phyloP scores from a whole-genome alignment of 169 alveolate species.

The Eimeria acervulina region DNA sequence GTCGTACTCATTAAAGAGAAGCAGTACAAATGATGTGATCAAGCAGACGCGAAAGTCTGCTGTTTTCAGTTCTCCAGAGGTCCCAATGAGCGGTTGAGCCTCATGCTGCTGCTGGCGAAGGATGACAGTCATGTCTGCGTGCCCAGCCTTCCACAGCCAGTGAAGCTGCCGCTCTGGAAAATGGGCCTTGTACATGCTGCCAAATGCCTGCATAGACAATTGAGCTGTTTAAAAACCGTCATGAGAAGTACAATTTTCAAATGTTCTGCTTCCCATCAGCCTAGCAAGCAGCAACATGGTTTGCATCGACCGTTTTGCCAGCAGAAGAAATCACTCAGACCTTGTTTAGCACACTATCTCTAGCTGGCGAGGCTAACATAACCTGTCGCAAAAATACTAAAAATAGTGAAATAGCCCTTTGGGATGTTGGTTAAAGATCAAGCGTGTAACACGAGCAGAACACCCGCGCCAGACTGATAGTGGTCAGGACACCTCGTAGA shows the following conservation, averaged over 20 bases:
- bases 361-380: background rate
- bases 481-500: background rate
- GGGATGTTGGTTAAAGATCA: background rate
- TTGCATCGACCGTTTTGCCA: background rate
- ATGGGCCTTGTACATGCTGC: constrained; percentile 67
- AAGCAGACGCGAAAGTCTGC: constrained; percentile 61
- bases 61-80: background rate
- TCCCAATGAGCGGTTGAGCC: background rate
- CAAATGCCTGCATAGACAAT: constrained; percentile 28
- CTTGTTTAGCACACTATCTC: background rate
- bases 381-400: background rate
- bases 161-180: constrained; percentile 65
- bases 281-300: background rate
- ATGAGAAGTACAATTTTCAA: background rate
- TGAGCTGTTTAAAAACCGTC: background rate
- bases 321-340: background rate
- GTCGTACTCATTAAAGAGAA: constrained; percentile 68
- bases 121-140: constrained; percentile 54
- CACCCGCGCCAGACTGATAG: background rate
- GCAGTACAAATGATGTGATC: constrained; percentile 43
- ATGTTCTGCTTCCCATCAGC: background rate
- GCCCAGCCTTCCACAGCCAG: constrained; percentile 72
- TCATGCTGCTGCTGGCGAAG: background rate
- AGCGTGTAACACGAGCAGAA: background rate
- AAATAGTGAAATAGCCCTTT: background rate